phyloP scores from a whole-genome alignment of 352 stramenopile species.

The Pythium chondricola region DNA sequence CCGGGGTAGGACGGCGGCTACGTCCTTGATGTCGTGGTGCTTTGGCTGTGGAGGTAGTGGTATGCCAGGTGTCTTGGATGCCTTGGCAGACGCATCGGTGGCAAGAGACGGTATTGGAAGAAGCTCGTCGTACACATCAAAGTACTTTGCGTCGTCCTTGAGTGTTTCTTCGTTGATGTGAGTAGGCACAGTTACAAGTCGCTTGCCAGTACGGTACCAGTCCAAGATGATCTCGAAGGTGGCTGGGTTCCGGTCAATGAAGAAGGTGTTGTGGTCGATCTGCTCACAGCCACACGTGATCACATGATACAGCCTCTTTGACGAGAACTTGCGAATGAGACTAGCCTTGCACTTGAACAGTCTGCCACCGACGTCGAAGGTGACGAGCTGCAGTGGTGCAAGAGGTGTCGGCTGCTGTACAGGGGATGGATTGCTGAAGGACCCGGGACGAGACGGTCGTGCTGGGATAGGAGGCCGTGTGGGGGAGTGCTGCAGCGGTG shows the following conservation, averaged over 20 bases:
- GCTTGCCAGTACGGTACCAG: conserved; percentile 61
- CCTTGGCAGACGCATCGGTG: neutral
- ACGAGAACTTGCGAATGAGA: conserved; percentile 49
- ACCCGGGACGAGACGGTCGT: neutral
- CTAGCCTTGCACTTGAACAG: conserved; percentile 64
- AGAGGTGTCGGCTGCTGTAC: neutral
- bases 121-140: conserved; percentile 57
- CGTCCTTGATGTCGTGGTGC: neutral
- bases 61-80: neutral
- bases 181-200: conserved; percentile 22
- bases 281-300: conserved; percentile 50
- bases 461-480: neutral
- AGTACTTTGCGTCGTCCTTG: conserved; percentile 56
- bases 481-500: neutral
- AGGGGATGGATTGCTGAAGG: neutral
- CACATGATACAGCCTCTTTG: conserved; percentile 56
- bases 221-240: conserved; percentile 72
- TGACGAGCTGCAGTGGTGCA: conserved; percentile 15
- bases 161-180: conserved; percentile 42
- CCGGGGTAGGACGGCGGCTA: neutral
- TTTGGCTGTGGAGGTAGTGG: neutral
- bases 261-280: conserved; percentile 42
- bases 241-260: conserved; percentile 65
- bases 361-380: conserved; percentile 64
- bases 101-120: conserved; percentile 20